Base-by-base conservation (phyloP, 1,284 basidiomycete species). In the Anthracocystis panici-leucophaei region DNA sequence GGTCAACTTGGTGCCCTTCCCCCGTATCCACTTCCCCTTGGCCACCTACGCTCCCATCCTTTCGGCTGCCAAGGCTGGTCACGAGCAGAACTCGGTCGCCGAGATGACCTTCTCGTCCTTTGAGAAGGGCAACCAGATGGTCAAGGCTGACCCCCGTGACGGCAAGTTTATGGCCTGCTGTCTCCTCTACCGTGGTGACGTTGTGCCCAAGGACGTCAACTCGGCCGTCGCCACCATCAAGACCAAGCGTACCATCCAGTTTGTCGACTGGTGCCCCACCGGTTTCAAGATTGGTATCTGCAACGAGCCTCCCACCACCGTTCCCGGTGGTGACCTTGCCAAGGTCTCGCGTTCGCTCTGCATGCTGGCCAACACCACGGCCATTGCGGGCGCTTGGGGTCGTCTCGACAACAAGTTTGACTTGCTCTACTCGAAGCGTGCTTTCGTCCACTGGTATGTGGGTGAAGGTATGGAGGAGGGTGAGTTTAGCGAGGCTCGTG, bases 51-150 rank as follows among this genome's bases (percentile, higher is more conserved):
- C 96, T 1, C 97, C 96, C 56, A 92, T 99, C 83, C 89, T 98
- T 84, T 96, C 94, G 33, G 88, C 89, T 57, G 88, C 89, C 77
- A 89, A 89, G 87, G 92, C 95, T 27, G 90, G 90, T 82, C 96
- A 99, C 86, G 96, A 99, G 87, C 93, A 95, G 88, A 98, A 99
- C 89, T 94, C 93, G 29, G 95, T 98, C 38, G 91, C 93, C 50
- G 96, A 99, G 86, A 97, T 99, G 94, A 99, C 96, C 76, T 95
- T 93, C 88, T 92, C 95, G 64, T 97, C 94, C 89, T 99, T 99
- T 88, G 96, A 99, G 89, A 90, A 90, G 77, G 95, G 94, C 78
- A 97, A 96, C 88, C 96, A 98, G 88, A 96, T 99, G 95, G 96
- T 86, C 76, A 82, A 85, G 81, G 85, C 85, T 51, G 85, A 86